Evolutionary conservation across 176 grass and related monocot genomes (phyloP).

Genomic region (Zoysia pacifica): DNA sequence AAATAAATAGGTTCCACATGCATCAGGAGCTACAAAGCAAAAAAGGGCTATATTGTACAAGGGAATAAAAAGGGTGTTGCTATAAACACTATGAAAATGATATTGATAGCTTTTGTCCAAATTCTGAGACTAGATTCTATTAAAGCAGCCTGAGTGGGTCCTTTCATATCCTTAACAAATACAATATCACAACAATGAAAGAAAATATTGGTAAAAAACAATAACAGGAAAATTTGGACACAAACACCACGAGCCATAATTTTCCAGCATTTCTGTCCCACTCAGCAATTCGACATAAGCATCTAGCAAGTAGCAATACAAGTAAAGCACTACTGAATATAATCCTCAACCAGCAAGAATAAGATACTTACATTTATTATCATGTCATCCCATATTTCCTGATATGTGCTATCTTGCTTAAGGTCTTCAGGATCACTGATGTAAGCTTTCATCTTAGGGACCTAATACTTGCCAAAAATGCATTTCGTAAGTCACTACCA

Average conservation of each 20-base stretch:
- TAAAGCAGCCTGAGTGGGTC: not conserved
- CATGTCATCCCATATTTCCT: constrained; percentile 99
- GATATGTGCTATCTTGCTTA: constrained; percentile 84
- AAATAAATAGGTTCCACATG: too few species aligned
- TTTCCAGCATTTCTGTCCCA: constrained; percentile 19
- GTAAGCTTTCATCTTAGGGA: constrained; percentile 99
- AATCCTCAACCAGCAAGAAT: constrained; percentile 31
- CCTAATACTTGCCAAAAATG: constrained; percentile 99
- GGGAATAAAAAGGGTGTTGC: not conserved
- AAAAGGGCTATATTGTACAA: constrained; percentile 2
- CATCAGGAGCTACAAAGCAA: too few species aligned
- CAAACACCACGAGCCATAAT: not conserved
- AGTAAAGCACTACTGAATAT: constrained; percentile 7
- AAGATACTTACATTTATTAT: constrained; percentile 90
- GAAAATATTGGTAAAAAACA: too few species aligned
- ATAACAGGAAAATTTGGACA: not conserved
- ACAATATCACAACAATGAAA: not conserved
- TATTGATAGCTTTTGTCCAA: not conserved
- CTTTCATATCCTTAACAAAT: not conserved
- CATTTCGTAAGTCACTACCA: constrained; percentile 56
- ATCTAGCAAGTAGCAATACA: not conserved
- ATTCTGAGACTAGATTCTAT: not conserved
- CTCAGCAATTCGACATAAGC: constrained; percentile 10
- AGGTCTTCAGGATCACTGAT: constrained; percentile 96
- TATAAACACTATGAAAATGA: not conserved